Base-by-base conservation (phyloP, 1,284 basidiomycete species). In the Flammula alnicola region DNA sequence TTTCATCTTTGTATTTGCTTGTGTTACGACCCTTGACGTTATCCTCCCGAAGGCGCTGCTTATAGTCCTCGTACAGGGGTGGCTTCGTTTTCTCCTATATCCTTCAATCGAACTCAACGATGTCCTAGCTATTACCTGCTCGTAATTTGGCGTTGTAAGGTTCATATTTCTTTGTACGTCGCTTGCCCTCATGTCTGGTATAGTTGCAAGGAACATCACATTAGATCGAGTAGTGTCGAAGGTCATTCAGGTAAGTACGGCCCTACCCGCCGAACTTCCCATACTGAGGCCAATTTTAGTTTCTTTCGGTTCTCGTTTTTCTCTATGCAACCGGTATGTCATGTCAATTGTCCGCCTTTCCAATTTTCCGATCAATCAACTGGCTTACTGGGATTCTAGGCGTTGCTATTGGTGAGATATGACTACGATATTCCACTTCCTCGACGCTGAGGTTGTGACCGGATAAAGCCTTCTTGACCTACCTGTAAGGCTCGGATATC, bases 1-100 rank as follows among this genome's bases (percentile, higher is more conserved):
- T n/a, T n/a, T n/a, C n/a, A n/a, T n/a, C n/a, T n/a, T n/a, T n/a
- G n/a, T n/a, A n/a, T n/a, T n/a, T n/a, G n/a, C n/a, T n/a, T 43
- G 20, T 12, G 17, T 31, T 14, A 3, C 5, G n/a, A 3, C 11
- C 27, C 16, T 5, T 17, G 17, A 9, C 17, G 8, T 14, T 20
- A 12, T 16, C 29, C 16, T 17, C 14, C 10, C 27, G n/a, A n/a
- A 12, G 31, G 41, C 40, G 11, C 25, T 38, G 14, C 32, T 49
- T n/a, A 43, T 43, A 19, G 41, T 49, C 5, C 33, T 49, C 4
- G 47, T 49, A 12, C 47, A 49, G 37, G 30, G 40, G 47, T 43
- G 11, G 10, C n/a, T 11, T 22, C 10, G 14, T 22, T 10, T 31
- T 19, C 14, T 12, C 17, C 10, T 17, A 20, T 22, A 8, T 5